Conservation (phyloP, 1,284 basidiomycete species). For the Ceratobasidium sp. region DNA sequence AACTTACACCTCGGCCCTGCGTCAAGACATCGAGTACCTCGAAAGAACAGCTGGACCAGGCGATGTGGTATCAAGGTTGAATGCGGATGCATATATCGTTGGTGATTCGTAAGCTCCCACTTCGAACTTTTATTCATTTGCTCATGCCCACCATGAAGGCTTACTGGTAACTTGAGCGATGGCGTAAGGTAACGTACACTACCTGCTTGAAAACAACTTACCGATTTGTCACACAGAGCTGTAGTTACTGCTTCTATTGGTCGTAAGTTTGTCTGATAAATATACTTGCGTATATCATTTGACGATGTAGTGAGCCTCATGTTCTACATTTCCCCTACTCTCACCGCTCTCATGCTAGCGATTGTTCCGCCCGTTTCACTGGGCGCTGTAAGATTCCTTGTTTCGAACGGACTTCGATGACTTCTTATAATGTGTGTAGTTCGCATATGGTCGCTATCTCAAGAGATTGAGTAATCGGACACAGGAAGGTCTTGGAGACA, state of each 20-base stretch:
- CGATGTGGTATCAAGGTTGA: constrained; percentile 92
- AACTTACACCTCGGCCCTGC: constrained; percentile 85
- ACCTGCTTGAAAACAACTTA: neutral
- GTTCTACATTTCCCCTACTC: constrained; percentile 93
- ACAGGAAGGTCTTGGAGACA: constrained; percentile 94
- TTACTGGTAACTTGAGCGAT: constrained; percentile 94
- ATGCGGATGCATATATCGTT: constrained; percentile 93
- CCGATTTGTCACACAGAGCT: constrained; percentile 61
- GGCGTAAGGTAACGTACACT: constrained; percentile 72
- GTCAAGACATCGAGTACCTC: constrained; percentile 93
- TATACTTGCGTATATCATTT: neutral
- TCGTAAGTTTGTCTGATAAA: constrained; percentile 65
- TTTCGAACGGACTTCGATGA: neutral
- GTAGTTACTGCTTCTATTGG: constrained; percentile 91
- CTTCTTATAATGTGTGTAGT: constrained; percentile 60
- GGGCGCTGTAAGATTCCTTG: constrained; percentile 77
- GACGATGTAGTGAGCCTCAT: constrained; percentile 87
- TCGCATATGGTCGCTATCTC: constrained; percentile 96
- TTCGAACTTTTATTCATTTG: constrained; percentile 50
- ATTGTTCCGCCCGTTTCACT: constrained; percentile 96
- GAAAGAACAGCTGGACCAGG: constrained; percentile 85
- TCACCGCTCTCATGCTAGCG: constrained; percentile 93
- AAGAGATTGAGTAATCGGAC: constrained; percentile 92
- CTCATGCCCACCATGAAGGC: constrained; percentile 61
- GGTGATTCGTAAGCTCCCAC: constrained; percentile 82